Conservation (phyloP, 192 early-diverging fungal species). For the Backusella psychrophila region DNA sequence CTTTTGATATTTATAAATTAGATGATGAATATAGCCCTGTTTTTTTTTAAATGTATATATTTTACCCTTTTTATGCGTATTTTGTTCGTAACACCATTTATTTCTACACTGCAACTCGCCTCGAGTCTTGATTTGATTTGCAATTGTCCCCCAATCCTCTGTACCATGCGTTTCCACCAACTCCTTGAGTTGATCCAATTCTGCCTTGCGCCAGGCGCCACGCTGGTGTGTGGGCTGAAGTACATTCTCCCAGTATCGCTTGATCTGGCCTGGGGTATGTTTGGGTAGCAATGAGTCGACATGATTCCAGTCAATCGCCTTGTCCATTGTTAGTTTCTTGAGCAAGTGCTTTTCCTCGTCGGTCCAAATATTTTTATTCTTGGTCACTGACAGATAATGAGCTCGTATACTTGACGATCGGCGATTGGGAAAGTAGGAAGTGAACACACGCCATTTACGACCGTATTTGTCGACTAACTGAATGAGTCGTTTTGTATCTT, state of each 20-base stretch:
- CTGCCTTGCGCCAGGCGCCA: background rate
- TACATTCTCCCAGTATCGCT: background rate
- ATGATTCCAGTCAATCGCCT: background rate
- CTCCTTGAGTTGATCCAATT: background rate
- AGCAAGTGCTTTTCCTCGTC: background rate
- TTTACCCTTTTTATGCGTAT: slow-evolving; percentile 10
- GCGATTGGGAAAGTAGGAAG: slow-evolving; percentile 1
- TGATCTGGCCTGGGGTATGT: background rate
- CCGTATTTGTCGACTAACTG: slow-evolving; percentile 5
- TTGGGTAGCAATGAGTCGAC: background rate
- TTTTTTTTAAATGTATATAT: background rate
- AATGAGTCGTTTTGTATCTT: background rate
- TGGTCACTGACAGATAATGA: slow-evolving; percentile 8
- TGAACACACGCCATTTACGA: background rate
- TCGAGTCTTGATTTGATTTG: background rate
- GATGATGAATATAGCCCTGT: background rate
- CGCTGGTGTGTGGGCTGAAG: background rate
- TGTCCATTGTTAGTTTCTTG: background rate
- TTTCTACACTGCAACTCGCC: slow-evolving; percentile 12
- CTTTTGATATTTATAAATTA: background rate
- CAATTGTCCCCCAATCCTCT: background rate
- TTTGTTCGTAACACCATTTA: slow-evolving; percentile 9
- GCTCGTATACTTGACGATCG: background rate
- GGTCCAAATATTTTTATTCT: background rate
- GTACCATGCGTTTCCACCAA: background rate